These are phyloP conservation scores for Halenospora varia DNA, from an alignment of 495 filamentous ascomycete genomes.

Conservation along the genomic window DNA sequence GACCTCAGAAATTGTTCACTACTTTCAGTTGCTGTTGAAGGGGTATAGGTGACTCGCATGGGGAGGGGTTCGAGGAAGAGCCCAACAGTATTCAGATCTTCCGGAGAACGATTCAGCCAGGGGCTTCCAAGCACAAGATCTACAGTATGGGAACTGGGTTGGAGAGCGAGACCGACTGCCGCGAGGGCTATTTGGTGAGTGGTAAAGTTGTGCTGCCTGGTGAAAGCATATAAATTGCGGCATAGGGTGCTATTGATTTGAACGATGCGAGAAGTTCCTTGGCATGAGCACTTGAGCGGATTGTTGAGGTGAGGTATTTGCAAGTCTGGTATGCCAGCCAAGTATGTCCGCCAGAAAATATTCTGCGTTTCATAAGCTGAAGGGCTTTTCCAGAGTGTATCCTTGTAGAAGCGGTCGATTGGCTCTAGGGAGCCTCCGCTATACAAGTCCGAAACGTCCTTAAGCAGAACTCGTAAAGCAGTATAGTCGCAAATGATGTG, in stretches of 20 bases:
- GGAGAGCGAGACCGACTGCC: conserved; percentile 25
- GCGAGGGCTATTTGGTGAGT: conserved; percentile 30
- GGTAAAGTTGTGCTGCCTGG: conserved; percentile 10
- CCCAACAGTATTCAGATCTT: conserved; percentile 28
- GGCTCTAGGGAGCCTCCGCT: background rate
- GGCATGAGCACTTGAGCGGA: background rate
- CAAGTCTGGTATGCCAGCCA: background rate
- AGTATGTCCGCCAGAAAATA: background rate
- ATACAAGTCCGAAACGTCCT: background rate
- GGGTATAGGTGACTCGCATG: conserved; percentile 27
- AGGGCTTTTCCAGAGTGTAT: background rate
- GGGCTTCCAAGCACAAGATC: conserved; percentile 31
- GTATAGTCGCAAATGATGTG: background rate
- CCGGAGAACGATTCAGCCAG: conserved; percentile 25
- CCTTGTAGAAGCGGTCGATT: background rate
- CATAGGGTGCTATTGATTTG: background rate
- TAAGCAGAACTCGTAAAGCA: background rate
- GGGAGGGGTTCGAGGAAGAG: conserved; percentile 34
- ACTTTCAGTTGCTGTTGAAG: background rate
- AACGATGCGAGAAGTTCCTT: background rate
- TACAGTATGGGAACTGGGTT: background rate
- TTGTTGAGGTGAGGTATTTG: background rate
- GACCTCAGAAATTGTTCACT: background rate
- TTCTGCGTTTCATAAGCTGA: background rate
- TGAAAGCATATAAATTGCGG: background rate